Conservation (phyloP, 192 early-diverging fungal genomes). For the Neocallimastix lanati region DNA sequence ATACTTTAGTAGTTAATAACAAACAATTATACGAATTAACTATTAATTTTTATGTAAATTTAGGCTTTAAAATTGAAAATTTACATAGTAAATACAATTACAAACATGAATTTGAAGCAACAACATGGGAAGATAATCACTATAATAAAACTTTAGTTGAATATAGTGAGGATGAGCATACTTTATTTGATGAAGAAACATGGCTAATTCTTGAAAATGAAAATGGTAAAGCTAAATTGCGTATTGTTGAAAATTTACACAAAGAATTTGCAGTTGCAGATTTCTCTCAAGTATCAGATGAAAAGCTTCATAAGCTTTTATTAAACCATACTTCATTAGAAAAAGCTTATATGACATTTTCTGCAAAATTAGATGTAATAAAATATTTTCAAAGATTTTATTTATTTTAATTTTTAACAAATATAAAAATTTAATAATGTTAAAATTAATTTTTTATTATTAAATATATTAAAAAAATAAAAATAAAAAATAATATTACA, state of each 20-base stretch:
- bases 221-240: not conserved
- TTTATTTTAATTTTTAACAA: no score
- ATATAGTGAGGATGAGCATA: not conserved
- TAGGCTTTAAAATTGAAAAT: not conserved
- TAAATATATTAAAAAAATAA: no score
- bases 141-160: not conserved
- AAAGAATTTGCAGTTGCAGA: not conserved
- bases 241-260: not conserved
- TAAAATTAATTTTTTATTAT: no score
- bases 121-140: not conserved
- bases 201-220: not conserved
- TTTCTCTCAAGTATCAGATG: not conserved
- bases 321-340: not conserved
- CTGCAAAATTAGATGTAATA: not conserved
- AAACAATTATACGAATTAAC: not conserved
- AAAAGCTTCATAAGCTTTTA: not conserved
- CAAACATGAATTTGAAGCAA: not conserved
- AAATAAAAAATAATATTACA: no score
- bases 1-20: not conserved
- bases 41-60: not conserved
- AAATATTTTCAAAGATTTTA: no score
- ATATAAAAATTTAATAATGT: no score
- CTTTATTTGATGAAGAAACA: not conserved
- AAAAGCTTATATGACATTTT: not conserved
- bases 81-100: not conserved